These are phyloP conservation scores for Taphrina betulina DNA, from an alignment of 1,139 yeast genomes.

Conservation along the genomic window DNA sequence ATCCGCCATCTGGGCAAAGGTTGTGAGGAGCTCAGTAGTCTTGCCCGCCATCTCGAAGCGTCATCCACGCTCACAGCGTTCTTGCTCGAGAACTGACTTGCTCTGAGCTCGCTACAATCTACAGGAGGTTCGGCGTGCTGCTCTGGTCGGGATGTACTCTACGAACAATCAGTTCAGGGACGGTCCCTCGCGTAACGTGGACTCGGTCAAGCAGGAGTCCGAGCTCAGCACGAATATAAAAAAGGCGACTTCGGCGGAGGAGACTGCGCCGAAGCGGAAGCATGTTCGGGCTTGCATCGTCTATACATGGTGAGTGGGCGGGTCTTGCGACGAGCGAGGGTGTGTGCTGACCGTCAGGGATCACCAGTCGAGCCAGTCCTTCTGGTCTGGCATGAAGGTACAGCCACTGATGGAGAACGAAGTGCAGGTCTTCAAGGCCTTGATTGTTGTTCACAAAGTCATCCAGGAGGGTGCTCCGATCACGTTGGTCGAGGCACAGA, in stretches of 20 bases:
- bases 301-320: slow-evolving; percentile 22
- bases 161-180: slow-evolving; percentile 32
- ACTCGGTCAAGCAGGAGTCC: slow-evolving; percentile 32
- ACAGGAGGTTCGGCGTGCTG: no score
- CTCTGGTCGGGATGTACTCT: slow-evolving; percentile 24
- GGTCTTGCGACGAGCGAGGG: neutral
- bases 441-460: slow-evolving; percentile 87
- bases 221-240: slow-evolving; percentile 61
- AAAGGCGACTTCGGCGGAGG: slow-evolving; percentile 85
- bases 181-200: slow-evolving; percentile 31
- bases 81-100: no score
- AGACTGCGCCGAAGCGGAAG: slow-evolving; percentile 90
- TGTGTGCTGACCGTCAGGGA: slow-evolving; percentile 96
- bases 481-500: slow-evolving; percentile 75
- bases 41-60: no score
- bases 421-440: slow-evolving; percentile 80
- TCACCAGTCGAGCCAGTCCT: slow-evolving; percentile 78
- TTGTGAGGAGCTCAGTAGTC: no score
- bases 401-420: slow-evolving; percentile 81
- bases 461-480: slow-evolving; percentile 94
- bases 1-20: no score
- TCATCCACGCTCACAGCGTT: no score
- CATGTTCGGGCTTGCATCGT: slow-evolving; percentile 57
- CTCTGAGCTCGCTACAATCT: no score
- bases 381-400: slow-evolving; percentile 80